phyloP scores from a whole-genome alignment of 2,329 filamentous ascomycete species.

The Penicillium occitanis region DNA sequence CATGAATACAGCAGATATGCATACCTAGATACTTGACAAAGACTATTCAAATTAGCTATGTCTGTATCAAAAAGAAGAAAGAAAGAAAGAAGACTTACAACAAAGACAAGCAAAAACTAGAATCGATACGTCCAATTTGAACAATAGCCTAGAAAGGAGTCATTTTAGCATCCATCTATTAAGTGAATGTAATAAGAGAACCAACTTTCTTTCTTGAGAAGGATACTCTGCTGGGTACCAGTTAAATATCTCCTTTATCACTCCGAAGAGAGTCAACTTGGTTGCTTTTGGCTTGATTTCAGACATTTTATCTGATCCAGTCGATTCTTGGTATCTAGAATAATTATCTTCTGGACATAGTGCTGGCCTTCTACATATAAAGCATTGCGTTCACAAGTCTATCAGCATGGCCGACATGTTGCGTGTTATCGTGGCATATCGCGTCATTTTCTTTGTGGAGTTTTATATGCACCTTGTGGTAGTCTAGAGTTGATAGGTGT shows the following conservation, averaged over 20 bases:
- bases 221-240: slow-evolving; percentile 36
- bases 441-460: slow-evolving; percentile 1
- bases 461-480: not conserved
- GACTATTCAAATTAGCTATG: not conserved
- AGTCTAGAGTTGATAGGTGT: not conserved
- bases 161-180: not conserved
- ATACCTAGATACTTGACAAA: slow-evolving; percentile 19
- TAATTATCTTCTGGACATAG: too few species aligned
- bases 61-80: slow-evolving; percentile 26
- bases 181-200: not conserved
- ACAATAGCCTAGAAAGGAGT: slow-evolving; percentile 27
- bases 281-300: not conserved
- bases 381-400: too few species aligned
- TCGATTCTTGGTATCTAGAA: too few species aligned
- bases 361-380: not conserved
- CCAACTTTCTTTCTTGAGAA: slow-evolving; percentile 32
- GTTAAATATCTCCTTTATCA: slow-evolving; percentile 36
- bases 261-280: slow-evolving; percentile 22
- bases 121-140: slow-evolving; percentile 36
- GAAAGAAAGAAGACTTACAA: slow-evolving; percentile 28
- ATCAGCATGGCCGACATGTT: not conserved
- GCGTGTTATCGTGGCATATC: slow-evolving; percentile 7
- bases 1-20: not conserved
- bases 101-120: slow-evolving; percentile 34
- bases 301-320: not conserved